Percentiles rank a stretch among this genome's conserved stretches.
phyloP scores from a whole-genome alignment of 169 alveolate species.

The Blepharisma undulans region DNA sequence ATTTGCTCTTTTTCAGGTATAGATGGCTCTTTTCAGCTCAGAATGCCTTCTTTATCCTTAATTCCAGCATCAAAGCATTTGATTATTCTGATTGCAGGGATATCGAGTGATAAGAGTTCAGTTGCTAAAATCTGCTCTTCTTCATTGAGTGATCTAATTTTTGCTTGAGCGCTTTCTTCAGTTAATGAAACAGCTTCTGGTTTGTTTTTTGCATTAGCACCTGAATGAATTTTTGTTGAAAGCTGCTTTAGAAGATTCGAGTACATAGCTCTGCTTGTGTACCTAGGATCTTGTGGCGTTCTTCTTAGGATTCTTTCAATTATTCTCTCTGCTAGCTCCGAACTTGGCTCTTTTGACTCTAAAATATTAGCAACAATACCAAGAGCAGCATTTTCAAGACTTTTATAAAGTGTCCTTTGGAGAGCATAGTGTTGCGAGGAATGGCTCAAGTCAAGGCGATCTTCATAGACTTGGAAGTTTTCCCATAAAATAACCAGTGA shows the following conservation, averaged over 20 bases:
- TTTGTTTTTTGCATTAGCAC: neutral
- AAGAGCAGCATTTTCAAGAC: neutral
- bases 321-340: neutral
- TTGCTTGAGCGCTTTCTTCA: neutral
- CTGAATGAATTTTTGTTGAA: neutral
- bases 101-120: neutral
- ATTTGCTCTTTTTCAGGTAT: neutral
- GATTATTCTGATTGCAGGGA: neutral
- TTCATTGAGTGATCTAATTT: neutral
- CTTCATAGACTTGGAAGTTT: conserved; percentile 1
- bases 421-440: neutral
- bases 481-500: neutral
- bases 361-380: neutral
- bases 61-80: neutral
- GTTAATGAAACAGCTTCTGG: neutral
- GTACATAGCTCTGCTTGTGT: neutral
- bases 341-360: neutral
- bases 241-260: neutral
- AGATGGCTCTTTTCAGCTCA: neutral
- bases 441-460: no score
- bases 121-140: neutral
- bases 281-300: neutral
- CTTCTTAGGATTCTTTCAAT: neutral
- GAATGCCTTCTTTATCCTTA: neutral
- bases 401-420: neutral